These are phyloP conservation scores for Carpinus fangiana DNA, from an alignment of 306 rosid species.

Conservation along the genomic window DNA sequence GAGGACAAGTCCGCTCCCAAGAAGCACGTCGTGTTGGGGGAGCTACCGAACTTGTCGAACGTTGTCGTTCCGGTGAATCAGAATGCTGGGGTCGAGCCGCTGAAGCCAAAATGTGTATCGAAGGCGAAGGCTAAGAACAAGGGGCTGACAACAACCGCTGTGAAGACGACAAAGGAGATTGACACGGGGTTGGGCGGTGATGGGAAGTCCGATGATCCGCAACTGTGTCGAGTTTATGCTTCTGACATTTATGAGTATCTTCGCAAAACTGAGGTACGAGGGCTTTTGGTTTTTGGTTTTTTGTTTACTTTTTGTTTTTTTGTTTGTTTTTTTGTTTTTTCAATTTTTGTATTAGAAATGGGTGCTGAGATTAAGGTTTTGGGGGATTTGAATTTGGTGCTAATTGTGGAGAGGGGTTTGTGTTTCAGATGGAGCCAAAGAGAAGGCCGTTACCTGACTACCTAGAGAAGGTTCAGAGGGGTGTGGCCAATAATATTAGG, in stretches of 20 bases:
- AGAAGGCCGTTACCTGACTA: slow-evolving; percentile 68
- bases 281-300: not conserved
- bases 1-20: slow-evolving; percentile 35
- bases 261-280: slow-evolving; percentile 64
- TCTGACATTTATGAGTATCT: slow-evolving; percentile 74
- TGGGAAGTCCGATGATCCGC: slow-evolving; percentile 47
- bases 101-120: slow-evolving; percentile 21
- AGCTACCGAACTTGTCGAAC: slow-evolving; percentile 47
- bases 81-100: slow-evolving; percentile 3
- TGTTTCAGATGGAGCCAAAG: slow-evolving; percentile 56
- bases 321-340: no score
- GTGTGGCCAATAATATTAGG: slow-evolving; percentile 67
- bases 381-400: not conserved
- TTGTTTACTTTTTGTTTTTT: no score
- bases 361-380: not conserved
- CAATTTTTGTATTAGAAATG: not conserved
- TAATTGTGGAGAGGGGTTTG: not conserved
- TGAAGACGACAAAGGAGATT: not conserved
- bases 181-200: slow-evolving; percentile 2
- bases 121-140: slow-evolving; percentile 18
- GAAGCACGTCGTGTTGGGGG: slow-evolving; percentile 74
- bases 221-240: slow-evolving; percentile 53
- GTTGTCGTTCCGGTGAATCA: slow-evolving; percentile 7
- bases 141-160: not conserved
- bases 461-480: slow-evolving; percentile 65